Percentiles rank a stretch among this genome's conserved stretches.
Conservation (phyloP, 768 basidiomycete genomes). For the Tulasnella sp. region DNA sequence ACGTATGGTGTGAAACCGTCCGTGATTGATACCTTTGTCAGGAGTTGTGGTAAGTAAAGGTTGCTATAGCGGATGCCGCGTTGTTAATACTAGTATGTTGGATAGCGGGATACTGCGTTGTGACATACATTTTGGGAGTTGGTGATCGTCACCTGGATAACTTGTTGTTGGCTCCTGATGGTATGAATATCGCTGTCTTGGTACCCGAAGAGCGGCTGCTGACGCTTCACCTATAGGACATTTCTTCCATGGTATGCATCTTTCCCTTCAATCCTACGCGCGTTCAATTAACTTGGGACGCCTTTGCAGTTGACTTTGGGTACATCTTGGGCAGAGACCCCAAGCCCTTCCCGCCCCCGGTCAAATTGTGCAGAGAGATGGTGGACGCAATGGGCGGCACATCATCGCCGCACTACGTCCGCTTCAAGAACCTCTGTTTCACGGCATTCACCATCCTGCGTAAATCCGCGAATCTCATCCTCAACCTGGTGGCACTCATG, state of each 20-base stretch:
- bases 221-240: conserved; percentile 40
- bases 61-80: neutral
- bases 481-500: conserved; percentile 95
- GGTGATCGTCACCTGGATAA: conserved; percentile 97
- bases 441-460: conserved; percentile 95
- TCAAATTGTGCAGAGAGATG: conserved; percentile 99
- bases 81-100: conserved; percentile 4
- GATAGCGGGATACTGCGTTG: conserved; percentile 94
- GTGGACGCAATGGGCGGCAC: conserved; percentile 99
- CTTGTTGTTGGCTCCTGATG: conserved; percentile 82
- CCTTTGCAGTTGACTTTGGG: conserved; percentile 76
- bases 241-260: conserved; percentile 78
- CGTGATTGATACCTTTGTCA: conserved; percentile 91
- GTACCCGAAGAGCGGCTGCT: no score
- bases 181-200: conserved; percentile 30
- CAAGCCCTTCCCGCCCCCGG: conserved; percentile 93
- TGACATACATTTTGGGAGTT: conserved; percentile 91
- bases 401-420: conserved; percentile 84
- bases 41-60: conserved; percentile 76
- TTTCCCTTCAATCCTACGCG: neutral
- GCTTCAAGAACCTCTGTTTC: conserved; percentile 93
- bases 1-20: conserved; percentile 90
- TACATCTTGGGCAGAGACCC: conserved; percentile 97
- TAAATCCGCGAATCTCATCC: conserved; percentile 92
- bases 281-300: neutral